Evolutionary conservation across 2,329 filamentous ascomycete species (phyloP).

Genomic region (Chaetomium globosum): DNA sequence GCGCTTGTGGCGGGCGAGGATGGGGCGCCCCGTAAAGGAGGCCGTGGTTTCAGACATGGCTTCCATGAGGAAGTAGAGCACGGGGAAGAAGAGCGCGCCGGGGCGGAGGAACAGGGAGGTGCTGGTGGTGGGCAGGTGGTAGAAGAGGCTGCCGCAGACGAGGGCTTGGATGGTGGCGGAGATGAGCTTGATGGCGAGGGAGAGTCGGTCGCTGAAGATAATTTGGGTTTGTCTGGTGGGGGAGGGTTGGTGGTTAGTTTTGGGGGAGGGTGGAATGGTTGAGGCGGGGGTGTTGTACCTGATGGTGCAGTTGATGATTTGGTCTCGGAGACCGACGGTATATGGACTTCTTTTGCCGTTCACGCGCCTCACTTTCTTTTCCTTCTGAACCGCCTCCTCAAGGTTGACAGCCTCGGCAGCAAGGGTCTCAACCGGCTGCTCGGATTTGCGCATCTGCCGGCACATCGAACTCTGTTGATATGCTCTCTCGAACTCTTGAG

Average conservation of each 20-base stretch:
- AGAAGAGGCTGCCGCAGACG: constrained; percentile 19
- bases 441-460: constrained; percentile 6
- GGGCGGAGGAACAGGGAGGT: constrained; percentile 10
- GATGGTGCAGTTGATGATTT: constrained; percentile 15
- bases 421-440: not conserved
- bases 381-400: not conserved
- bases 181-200: constrained; percentile 11
- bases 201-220: constrained; percentile 17
- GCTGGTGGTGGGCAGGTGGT: constrained; percentile 12
- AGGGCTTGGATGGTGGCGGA: constrained; percentile 13
- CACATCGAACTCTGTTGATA: constrained; percentile 2
- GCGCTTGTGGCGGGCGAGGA: constrained; percentile 18
- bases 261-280: not conserved
- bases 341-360: constrained; percentile 7
- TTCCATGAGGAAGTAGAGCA: constrained; percentile 18
- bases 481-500: not conserved
- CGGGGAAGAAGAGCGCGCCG: constrained; percentile 15
- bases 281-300: not conserved
- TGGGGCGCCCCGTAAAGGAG: constrained; percentile 17
- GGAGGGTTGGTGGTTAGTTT: not conserved
- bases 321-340: constrained; percentile 10
- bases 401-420: constrained; percentile 4
- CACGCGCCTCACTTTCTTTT: constrained; percentile 11
- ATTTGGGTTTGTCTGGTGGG: constrained; percentile 8
- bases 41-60: constrained; percentile 18